Conservation (phyloP, 2,329 filamentous ascomycete species). For the Phyllosticta capitalensis region DNA sequence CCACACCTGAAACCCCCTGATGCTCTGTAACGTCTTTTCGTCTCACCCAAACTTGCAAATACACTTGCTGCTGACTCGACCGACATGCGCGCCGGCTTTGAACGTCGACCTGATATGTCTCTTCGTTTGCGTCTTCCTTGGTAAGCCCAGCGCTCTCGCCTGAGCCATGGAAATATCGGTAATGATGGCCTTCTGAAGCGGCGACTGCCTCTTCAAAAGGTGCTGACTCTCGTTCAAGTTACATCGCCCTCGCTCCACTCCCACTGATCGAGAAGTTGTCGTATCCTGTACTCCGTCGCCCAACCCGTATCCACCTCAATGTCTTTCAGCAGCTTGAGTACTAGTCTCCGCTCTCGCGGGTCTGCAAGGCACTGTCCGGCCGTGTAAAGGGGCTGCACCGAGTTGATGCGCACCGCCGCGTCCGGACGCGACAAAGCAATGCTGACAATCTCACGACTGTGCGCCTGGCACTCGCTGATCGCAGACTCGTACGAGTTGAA, state of each 20-base stretch:
- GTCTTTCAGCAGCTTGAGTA: conserved; percentile 46
- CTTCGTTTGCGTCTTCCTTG: no score
- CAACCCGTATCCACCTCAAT: conserved; percentile 56
- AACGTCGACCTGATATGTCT: not conserved
- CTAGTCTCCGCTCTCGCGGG: conserved; percentile 42
- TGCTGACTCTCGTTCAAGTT: not conserved
- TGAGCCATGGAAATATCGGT: not conserved
- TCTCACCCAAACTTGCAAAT: no score
- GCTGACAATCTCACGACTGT: conserved; percentile 53
- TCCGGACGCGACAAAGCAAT: conserved; percentile 50
- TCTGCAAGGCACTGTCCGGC: conserved; percentile 52
- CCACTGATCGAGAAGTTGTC: conserved; percentile 44
- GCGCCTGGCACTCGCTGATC: conserved; percentile 44
- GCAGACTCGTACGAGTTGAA: conserved; percentile 49
- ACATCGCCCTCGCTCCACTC: conserved; percentile 9
- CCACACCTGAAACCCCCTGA: no score
- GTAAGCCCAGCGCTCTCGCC: not conserved
- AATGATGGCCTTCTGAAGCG: not conserved
- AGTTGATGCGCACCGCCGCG: conserved; percentile 48
- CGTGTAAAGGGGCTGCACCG: conserved; percentile 51
- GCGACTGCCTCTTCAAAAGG: not conserved
- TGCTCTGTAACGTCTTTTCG: no score
- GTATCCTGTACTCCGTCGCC: conserved; percentile 52
- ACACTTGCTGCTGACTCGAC: not conserved
- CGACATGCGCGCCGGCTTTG: not conserved